Evolutionary conservation across 129 eudicot species (phyloP), one percentile per base, ranked within the genome.

Genomic region (Centella asiatica): DNA sequence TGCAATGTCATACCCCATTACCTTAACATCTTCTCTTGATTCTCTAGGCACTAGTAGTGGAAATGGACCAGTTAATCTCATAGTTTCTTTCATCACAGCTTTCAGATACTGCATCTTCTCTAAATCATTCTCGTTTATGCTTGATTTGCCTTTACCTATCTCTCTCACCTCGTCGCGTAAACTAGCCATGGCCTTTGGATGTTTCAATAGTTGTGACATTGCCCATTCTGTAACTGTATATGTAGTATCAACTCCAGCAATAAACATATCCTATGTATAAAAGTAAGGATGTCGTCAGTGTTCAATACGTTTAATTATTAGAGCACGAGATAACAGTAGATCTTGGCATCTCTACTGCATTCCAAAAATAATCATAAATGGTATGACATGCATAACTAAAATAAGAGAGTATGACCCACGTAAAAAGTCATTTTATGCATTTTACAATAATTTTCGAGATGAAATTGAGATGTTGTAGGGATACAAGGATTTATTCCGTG

Each of bases 1-100:
- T 29, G 75, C 52, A 20, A 88, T 64, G 68, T 84, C 79, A 14
- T 86, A 83, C 69, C 85, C 83, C 40, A 69, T 67, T 44, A 85
- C 23, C 34, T 71, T 78, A 24, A 71, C 74, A 27, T 77, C 80
- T 15, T 77, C 71, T 25, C 65, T 71, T 33, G 84, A 72, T 59
- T 77, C 78, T 10, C 70, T 85, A 33, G 85, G 81, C 40, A 79
- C 74, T 0, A 82, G 65, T 2, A 82, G 47, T 45, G 89, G 89
- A 20, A 64, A 0, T 11, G 90, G 80, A 27, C 75, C 25, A 39
- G 82, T 82, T 10, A 82, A 64, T 29, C 95, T 64, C 5, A 87
- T 42, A 1, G 75, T 71, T 60, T 87, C 95, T 65, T 87, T 87
- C 39, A 83, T 49, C 42, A 77, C 81, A 1, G 87, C 87, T 77